phyloP scores from a whole-genome alignment of 306 rosid genomes.

The Sicyos edulis region DNA sequence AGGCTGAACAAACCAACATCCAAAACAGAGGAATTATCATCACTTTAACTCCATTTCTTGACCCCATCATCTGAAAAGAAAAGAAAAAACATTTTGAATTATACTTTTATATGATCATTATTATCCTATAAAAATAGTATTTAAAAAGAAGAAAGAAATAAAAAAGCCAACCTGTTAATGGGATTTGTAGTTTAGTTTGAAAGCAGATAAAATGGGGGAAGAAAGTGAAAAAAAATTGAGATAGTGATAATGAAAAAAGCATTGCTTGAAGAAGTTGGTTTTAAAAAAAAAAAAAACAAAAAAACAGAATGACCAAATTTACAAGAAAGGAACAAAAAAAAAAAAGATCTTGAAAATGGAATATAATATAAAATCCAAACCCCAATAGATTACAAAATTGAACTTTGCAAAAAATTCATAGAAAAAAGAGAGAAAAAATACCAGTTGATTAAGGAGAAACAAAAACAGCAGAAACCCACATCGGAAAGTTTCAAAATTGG shows the following conservation, averaged over 20 bases:
- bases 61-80: not conserved
- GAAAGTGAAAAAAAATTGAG: not conserved
- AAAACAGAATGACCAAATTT: not conserved
- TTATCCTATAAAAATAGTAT: not conserved
- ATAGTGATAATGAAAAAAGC: not conserved
- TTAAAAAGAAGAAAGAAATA: not conserved
- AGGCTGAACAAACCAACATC: constrained; percentile 3
- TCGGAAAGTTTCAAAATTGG: not conserved
- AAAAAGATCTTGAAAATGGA: not conserved
- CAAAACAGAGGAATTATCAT: not conserved
- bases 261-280: constrained; percentile 9
- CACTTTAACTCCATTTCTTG: constrained; percentile 5
- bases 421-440: not conserved
- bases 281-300: not conserved
- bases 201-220: not conserved
- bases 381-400: not conserved
- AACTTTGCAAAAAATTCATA: not conserved
- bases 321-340: not conserved
- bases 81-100: not conserved
- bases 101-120: not conserved
- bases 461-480: not conserved
- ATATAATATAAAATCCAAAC: not conserved
- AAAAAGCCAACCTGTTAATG: not conserved
- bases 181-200: not conserved
- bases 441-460: not conserved